These are phyloP conservation scores for Scheffersomyces lignicola DNA, from an alignment of 1,139 yeast species.

Conservation along the genomic window DNA sequence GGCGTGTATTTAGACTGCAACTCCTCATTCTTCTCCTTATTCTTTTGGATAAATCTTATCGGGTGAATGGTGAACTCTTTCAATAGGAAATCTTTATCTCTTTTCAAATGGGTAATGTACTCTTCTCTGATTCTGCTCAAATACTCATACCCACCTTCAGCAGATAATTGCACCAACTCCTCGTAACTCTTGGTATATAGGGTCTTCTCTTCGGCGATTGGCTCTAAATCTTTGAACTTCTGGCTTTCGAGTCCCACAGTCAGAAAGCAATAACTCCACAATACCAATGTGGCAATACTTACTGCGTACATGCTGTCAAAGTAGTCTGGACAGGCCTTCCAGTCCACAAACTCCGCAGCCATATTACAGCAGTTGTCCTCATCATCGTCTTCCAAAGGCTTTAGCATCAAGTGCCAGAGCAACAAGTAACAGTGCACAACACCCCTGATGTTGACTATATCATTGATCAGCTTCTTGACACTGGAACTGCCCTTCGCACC, in stretches of 20 bases:
- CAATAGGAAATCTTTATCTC: slow-evolving; percentile 15
- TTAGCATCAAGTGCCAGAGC: slow-evolving; percentile 60
- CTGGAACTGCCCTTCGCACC: slow-evolving; percentile 12
- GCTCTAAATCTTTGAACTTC: slow-evolving; percentile 21
- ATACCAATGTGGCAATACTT: slow-evolving; percentile 47
- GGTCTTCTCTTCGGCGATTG: slow-evolving; percentile 11
- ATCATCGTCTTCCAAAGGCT: slow-evolving; percentile 9
- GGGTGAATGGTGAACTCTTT: slow-evolving; percentile 29
- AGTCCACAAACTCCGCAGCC: slow-evolving; percentile 21
- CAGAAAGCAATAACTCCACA: slow-evolving; percentile 48
- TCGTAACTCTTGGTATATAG: slow-evolving; percentile 17
- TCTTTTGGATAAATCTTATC: slow-evolving; percentile 22
- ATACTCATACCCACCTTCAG: slow-evolving; percentile 43
- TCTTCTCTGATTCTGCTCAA: slow-evolving; percentile 33
- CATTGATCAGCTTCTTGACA: slow-evolving; percentile 27
- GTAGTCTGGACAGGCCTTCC: slow-evolving; percentile 37
- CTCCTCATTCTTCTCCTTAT: slow-evolving; percentile 7
- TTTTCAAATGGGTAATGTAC: slow-evolving; percentile 19
- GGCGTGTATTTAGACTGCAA: slow-evolving; percentile 19
- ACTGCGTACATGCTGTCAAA: slow-evolving; percentile 42
- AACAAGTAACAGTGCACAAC: slow-evolving; percentile 66
- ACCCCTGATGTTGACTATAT: slow-evolving; percentile 36
- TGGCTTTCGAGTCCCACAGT: slow-evolving; percentile 41
- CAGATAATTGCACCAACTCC: slow-evolving; percentile 16
- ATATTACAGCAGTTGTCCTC: slow-evolving; percentile 14